These are phyloP conservation scores for Cajanus cajan DNA, from an alignment of 306 rosid species.

Conservation along the genomic window DNA sequence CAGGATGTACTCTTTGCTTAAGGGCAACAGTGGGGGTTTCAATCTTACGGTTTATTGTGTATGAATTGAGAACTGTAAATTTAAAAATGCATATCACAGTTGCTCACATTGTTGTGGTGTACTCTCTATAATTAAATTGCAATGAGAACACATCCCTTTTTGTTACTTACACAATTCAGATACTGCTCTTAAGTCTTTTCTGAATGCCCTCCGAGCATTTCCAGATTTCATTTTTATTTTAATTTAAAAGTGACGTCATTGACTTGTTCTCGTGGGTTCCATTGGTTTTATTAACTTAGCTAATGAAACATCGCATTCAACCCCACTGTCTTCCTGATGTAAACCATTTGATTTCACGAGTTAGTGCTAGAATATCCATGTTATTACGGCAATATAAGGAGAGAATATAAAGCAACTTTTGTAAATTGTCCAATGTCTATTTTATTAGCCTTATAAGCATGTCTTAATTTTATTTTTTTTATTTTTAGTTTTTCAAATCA, in stretches of 20 bases:
- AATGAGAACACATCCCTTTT: slow-evolving; percentile 40
- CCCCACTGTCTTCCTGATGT: background rate
- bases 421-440: background rate
- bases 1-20: slow-evolving; percentile 44
- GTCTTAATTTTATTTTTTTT: background rate
- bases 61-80: slow-evolving; percentile 39
- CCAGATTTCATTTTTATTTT: background rate
- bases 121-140: slow-evolving; percentile 18
- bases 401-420: background rate
- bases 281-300: background rate
- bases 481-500: too few species aligned
- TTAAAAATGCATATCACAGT: slow-evolving; percentile 30
- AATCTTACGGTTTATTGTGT: slow-evolving; percentile 35
- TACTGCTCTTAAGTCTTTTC: slow-evolving; percentile 13
- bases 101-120: slow-evolving; percentile 29
- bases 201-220: background rate
- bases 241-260: background rate
- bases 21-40: slow-evolving; percentile 46
- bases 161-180: background rate
- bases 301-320: background rate
- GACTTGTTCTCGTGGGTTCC: too few species aligned
- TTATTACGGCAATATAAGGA: too few species aligned
- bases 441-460: background rate
- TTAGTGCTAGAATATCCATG: background rate
- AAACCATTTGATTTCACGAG: background rate